Evolutionary conservation across 441 rosid species (phyloP).

Genomic region (Jatropha multifida): DNA sequence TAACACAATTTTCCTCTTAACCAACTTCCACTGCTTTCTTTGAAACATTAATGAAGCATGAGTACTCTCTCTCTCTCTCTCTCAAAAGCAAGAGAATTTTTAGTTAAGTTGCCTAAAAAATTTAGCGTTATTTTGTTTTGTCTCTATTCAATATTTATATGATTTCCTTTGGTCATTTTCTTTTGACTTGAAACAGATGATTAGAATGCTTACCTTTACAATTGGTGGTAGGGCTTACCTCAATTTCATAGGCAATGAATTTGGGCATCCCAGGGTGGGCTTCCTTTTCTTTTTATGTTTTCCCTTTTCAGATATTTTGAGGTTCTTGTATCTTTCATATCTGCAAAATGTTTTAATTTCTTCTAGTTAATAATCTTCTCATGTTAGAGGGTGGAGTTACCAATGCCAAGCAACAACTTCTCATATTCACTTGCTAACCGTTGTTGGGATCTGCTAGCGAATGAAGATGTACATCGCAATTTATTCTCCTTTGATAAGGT

Average conservation of each 20-base stretch:
- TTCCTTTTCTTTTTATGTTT: not conserved
- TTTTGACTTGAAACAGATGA: slow-evolving; percentile 62
- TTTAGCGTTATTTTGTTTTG: not conserved
- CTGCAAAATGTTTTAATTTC: slow-evolving; percentile 15
- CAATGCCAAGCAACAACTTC: slow-evolving; percentile 76
- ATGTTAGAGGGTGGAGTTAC: slow-evolving; percentile 90
- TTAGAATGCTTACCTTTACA: slow-evolving; percentile 80
- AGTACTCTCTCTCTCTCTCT: not conserved
- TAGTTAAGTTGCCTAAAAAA: slow-evolving; percentile 5
- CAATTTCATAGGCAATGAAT: slow-evolving; percentile 98
- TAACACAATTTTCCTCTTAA: not conserved
- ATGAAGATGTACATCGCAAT: slow-evolving; percentile 52
- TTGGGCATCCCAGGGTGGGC: slow-evolving; percentile 90
- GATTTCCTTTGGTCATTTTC: slow-evolving; percentile 19
- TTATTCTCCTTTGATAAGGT: slow-evolving; percentile 89
- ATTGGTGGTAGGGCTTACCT: slow-evolving; percentile 87
- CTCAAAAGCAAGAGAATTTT: not conserved
- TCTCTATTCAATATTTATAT: not conserved
- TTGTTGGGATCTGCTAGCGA: slow-evolving; percentile 74
- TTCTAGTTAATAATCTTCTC: slow-evolving; percentile 30
- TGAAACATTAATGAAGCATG: not conserved
- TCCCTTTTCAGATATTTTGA: not conserved
- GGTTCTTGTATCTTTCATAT: slow-evolving; percentile 18
- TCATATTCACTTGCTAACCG: slow-evolving; percentile 94
- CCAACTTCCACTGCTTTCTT: not conserved